A percentile compares a stretch with the other conserved stretches of the same genome.
Evolutionary conservation across 805 yeast genomes (phyloP).

Genomic region (Jamesozyma piceae): DNA sequence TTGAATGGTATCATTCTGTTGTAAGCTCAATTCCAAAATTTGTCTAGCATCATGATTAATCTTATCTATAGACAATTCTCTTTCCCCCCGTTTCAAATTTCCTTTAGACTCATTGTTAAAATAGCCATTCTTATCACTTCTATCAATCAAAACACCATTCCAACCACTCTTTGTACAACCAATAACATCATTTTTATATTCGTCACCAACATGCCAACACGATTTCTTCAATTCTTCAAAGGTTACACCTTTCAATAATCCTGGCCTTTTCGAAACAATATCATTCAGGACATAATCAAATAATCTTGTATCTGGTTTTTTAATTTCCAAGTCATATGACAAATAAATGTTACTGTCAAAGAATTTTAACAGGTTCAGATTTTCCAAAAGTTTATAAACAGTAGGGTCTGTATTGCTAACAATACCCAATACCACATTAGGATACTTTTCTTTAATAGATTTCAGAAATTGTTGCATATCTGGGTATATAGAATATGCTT

Average conservation of each 20-base stretch:
- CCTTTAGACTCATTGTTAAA: constrained; percentile 7
- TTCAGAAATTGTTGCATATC: constrained; percentile 44
- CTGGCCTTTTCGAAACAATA: constrained; percentile 16
- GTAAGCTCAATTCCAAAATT: constrained; percentile 14
- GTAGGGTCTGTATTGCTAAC: constrained; percentile 58
- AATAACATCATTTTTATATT: constrained; percentile 42
- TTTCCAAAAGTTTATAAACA: constrained; percentile 37
- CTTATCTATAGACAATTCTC: constrained; percentile 21
- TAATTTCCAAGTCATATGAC: constrained; percentile 47
- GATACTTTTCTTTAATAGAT: constrained; percentile 22
- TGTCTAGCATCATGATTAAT: constrained; percentile 17
- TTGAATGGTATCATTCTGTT: constrained; percentile 15
- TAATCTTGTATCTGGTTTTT: constrained; percentile 45
- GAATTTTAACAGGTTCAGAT: constrained; percentile 37
- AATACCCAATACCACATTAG: constrained; percentile 35
- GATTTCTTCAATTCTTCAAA: constrained; percentile 16
- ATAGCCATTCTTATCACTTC: constrained; percentile 30
- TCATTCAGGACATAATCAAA: constrained; percentile 35
- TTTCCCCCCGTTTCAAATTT: constrained; percentile 9
- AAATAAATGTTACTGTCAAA: constrained; percentile 37
- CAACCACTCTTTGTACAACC: constrained; percentile 51
- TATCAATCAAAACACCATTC: constrained; percentile 49
- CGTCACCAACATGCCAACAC: constrained; percentile 66
- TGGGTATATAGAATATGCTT: constrained; percentile 44
- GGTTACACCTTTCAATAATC: constrained; percentile 7